Percentiles rank a stretch among this genome's conserved stretches.
Conservation (phyloP, 2,329 filamentous ascomycete genomes). For the Fusarium tupiense region DNA sequence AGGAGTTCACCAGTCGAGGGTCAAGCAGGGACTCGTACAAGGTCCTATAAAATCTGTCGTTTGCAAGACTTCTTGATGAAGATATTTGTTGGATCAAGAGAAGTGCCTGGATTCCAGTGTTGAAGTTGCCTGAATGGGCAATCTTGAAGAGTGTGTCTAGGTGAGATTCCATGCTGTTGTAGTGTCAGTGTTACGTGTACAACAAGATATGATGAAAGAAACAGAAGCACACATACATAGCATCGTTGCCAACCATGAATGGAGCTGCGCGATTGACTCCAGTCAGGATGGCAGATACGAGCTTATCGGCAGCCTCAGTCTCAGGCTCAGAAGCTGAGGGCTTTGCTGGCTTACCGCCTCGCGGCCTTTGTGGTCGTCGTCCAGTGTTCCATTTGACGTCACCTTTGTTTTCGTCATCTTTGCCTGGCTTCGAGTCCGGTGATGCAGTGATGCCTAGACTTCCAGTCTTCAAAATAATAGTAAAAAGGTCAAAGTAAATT, state of each 20-base stretch:
- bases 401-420: slow-evolving; percentile 45
- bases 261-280: slow-evolving; percentile 97
- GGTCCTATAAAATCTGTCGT: slow-evolving; percentile 93
- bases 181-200: slow-evolving; percentile 20
- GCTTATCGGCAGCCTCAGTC: slow-evolving; percentile 78
- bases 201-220: background rate
- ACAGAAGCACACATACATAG: slow-evolving; percentile 59
- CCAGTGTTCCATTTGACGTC: slow-evolving; percentile 3
- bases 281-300: slow-evolving; percentile 89
- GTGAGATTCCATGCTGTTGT: slow-evolving; percentile 78
- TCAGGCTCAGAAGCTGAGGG: slow-evolving; percentile 64
- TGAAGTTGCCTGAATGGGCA: slow-evolving; percentile 98
- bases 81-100: slow-evolving; percentile 95
- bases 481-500: slow-evolving; percentile 93
- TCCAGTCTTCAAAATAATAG: slow-evolving; percentile 77
- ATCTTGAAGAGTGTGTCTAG: slow-evolving; percentile 95
- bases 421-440: slow-evolving; percentile 55
- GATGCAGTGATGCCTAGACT: slow-evolving; percentile 51
- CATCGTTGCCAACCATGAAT: slow-evolving; percentile 84
- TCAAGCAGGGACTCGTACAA: slow-evolving; percentile 95
- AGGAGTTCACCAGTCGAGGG: slow-evolving; percentile 86
- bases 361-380: slow-evolving; percentile 41
- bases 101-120: slow-evolving; percentile 95
- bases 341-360: slow-evolving; percentile 31
- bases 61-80: slow-evolving; percentile 78